Base-by-base conservation (phyloP, 305 asterid species). In the Solanum hybrid region DNA sequence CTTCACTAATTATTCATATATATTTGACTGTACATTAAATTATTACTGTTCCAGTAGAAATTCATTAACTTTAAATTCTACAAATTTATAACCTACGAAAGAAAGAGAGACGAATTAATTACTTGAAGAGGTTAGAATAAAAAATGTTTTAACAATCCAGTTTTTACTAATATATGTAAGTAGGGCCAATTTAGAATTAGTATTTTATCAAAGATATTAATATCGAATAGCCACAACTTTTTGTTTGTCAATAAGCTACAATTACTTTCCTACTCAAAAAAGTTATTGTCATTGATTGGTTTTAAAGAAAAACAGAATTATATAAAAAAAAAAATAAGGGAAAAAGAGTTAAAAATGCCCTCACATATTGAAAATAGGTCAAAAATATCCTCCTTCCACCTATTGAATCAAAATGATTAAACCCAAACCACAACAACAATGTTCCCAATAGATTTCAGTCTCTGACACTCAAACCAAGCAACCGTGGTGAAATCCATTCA, bases 351-450 rank as follows among this genome's bases (percentile, higher is more conserved):
- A 9, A 9, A 37, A 37, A 37, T 37, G 12, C 4, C 42, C 42
- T 37, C 1, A 37, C 42, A 2, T 37, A 37, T 37, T 9, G 42
- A 37, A 37, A 37, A 37, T 37, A 37, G 42, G 42, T 37, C 12
- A 37, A 37, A 37, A 37, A 37, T 37, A 2, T 2, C 42, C 12
- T 37, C 42, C 12, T 36, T 36, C 40, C 40, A 36, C 40, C 40
- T 36, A 36, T 36, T 36, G 40, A 8, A 36, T 36, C 10, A 36
- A 36, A 36, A 36, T 95, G 97, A 42, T 95, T 95, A 91, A 94
- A 95, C 38, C 95, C 98, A 37, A 95, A 94, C 97, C 98, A 95
- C 14, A 94, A 19, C 34, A 95, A 87, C 22, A 95, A 94, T 0
- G 98, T 94, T 3, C 98, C 97, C 11, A 94, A 38, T 38, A 38